phyloP scores from a whole-genome alignment of 1,139 yeast genomes.

The Blastobotrys persicus region DNA sequence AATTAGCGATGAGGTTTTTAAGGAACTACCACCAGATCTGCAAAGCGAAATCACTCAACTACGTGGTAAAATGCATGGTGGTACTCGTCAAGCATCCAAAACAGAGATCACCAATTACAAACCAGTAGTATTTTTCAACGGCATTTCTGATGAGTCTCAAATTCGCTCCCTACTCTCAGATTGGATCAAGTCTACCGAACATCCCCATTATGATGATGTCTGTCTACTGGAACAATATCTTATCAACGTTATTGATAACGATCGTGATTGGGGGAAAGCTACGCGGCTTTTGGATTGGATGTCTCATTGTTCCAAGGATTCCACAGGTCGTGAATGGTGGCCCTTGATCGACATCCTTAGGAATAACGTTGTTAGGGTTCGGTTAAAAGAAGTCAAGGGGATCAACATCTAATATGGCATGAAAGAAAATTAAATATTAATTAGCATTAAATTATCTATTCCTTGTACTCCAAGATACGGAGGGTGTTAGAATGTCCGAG shows the following conservation, averaged over 20 bases:
- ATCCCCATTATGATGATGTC: conserved; percentile 58
- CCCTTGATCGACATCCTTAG: background rate
- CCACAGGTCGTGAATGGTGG: conserved; percentile 2
- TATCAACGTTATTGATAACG: conserved; percentile 17
- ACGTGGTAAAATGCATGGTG: conserved; percentile 20
- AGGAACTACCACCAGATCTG: conserved; percentile 20
- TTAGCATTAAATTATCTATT: background rate
- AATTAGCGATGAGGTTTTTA: conserved; percentile 17
- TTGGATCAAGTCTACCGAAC: conserved; percentile 54
- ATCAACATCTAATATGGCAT: background rate
- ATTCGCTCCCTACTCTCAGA: conserved; percentile 41
- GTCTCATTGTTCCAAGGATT: background rate
- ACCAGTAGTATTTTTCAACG: conserved; percentile 43
- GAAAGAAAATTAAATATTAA: background rate
- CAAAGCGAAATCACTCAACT: conserved; percentile 25
- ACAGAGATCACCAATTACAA: conserved; percentile 17
- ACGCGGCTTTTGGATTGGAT: conserved; percentile 25
- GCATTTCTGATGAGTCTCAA: conserved; percentile 35
- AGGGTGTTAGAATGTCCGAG: conserved; percentile 98
- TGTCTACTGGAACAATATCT: conserved; percentile 27
- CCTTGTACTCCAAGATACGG: conserved; percentile 49
- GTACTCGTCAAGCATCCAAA: conserved; percentile 3
- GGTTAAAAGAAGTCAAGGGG: background rate
- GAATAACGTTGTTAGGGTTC: background rate
- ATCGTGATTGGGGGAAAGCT: conserved; percentile 30